A percentile compares a stretch with the other conserved stretches of the same genome.
phyloP scores from a whole-genome alignment of 805 yeast genomes.

The Wickerhamomyces subpelliculosus region DNA sequence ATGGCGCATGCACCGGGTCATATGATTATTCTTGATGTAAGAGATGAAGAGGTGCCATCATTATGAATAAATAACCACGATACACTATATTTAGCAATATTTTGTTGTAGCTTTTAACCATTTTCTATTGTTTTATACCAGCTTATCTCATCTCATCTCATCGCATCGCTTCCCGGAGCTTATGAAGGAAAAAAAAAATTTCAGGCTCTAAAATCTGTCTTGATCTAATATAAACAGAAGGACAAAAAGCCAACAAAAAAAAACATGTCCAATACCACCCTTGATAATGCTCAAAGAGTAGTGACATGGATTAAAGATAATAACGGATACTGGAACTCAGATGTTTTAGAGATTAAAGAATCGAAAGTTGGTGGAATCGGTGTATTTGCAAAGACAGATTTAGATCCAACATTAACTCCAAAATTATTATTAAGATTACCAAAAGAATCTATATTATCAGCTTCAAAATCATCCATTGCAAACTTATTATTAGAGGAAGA shows the following conservation, averaged over 20 bases:
- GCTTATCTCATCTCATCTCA: no score
- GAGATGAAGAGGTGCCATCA: conserved; percentile 15
- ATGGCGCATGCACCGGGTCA: conserved; percentile 31
- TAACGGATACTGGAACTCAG: conserved; percentile 48
- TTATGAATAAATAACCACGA: no score
- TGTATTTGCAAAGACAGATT: conserved; percentile 48
- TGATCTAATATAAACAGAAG: no score
- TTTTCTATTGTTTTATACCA: no score
- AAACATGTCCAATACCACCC: conserved; percentile 26
- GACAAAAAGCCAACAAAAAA: neutral
- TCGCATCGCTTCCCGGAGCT: neutral
- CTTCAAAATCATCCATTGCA: conserved; percentile 54
- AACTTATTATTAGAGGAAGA: conserved; percentile 57
- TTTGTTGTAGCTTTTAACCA: no score
- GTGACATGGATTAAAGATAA: conserved; percentile 46
- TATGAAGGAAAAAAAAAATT: neutral
- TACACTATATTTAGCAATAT: no score
- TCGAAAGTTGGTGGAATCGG: conserved; percentile 64
- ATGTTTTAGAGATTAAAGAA: conserved; percentile 33
- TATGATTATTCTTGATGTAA: conserved; percentile 29
- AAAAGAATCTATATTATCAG: conserved; percentile 51
- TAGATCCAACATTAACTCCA: conserved; percentile 25
- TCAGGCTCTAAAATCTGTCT: neutral
- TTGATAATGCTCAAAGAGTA: conserved; percentile 16
- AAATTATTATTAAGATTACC: conserved; percentile 46